Evolutionary conservation across 257 asterid genomes (phyloP).

Genomic region (Nicotiana knightiana): DNA sequence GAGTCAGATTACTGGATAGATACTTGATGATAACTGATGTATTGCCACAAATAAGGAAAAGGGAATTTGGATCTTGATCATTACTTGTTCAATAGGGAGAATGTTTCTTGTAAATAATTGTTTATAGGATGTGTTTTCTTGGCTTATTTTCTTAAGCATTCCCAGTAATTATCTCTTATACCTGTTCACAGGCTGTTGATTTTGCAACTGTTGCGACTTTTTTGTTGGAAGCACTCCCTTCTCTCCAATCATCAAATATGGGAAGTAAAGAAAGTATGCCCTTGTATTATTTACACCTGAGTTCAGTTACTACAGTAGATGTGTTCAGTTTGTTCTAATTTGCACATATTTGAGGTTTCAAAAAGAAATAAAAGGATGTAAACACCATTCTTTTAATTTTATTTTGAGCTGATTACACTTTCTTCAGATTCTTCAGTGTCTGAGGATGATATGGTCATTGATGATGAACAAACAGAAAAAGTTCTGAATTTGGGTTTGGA

Average conservation of each 20-base stretch:
- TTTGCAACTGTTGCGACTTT: slow-evolving; percentile 66
- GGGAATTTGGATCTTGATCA: background rate
- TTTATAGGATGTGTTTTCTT: background rate
- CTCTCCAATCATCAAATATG: slow-evolving; percentile 44
- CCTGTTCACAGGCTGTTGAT: slow-evolving; percentile 62
- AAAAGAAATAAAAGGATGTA: background rate
- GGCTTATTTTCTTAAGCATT: background rate
- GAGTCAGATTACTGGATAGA: background rate
- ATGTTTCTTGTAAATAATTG: background rate
- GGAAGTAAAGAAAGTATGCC: slow-evolving; percentile 46
- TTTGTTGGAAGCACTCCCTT: slow-evolving; percentile 78
- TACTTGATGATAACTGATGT: background rate
- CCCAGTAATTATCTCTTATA: background rate
- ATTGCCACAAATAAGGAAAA: background rate
- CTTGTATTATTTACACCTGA: slow-evolving; percentile 10
- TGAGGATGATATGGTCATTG: slow-evolving; percentile 73
- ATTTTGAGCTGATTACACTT: slow-evolving; percentile 5
- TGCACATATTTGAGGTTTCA: background rate
- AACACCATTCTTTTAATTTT: background rate
- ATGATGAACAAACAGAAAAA: slow-evolving; percentile 41
- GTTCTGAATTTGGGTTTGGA: slow-evolving; percentile 62
- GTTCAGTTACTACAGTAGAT: background rate
- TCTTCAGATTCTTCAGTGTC: slow-evolving; percentile 41
- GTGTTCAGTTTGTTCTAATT: background rate
- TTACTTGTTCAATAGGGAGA: background rate